These are phyloP conservation scores for Pholiota molesta DNA, from an alignment of 768 basidiomycete species.

Conservation along the genomic window DNA sequence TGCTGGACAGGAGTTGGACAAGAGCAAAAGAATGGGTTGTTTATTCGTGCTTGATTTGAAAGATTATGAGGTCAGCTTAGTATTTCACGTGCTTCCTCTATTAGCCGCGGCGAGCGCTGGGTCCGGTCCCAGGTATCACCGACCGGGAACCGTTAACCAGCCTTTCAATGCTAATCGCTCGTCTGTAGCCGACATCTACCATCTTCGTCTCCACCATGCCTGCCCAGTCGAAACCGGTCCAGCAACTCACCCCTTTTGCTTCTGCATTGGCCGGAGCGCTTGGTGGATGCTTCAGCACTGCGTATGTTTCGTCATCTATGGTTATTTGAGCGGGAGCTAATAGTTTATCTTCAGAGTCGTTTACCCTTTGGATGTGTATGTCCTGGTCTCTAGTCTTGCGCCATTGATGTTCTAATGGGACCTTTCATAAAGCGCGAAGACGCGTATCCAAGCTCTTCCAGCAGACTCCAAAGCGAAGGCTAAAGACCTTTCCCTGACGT, in stretches of 20 bases:
- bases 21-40: not conserved
- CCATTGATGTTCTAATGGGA: slow-evolving; percentile 1
- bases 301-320: slow-evolving; percentile 55
- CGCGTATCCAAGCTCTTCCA: slow-evolving; percentile 86
- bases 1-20: too few relatives aligned
- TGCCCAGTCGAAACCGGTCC: slow-evolving; percentile 57
- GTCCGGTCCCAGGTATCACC: slow-evolving; percentile 25
- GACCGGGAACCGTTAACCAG: slow-evolving; percentile 14
- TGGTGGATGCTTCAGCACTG: slow-evolving; percentile 91
- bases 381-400: slow-evolving; percentile 13
- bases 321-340: slow-evolving; percentile 6
- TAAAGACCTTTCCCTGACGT: slow-evolving; percentile 60
- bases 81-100: slow-evolving; percentile 16
- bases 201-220: slow-evolving; percentile 38
- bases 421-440: slow-evolving; percentile 72
- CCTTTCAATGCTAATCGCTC: slow-evolving; percentile 16
- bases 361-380: slow-evolving; percentile 94
- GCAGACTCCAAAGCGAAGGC: slow-evolving; percentile 48
- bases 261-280: slow-evolving; percentile 92
- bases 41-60: not conserved
- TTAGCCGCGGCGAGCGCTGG: slow-evolving; percentile 2
- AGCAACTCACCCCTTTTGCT: slow-evolving; percentile 82
- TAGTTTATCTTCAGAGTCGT: slow-evolving; percentile 62
- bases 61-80: too few relatives aligned
- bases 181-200: slow-evolving; percentile 19